These are phyloP conservation scores for Quaeritorhiza haematococci DNA, from an alignment of 371 early-diverging fungal species.

Conservation along the genomic window DNA sequence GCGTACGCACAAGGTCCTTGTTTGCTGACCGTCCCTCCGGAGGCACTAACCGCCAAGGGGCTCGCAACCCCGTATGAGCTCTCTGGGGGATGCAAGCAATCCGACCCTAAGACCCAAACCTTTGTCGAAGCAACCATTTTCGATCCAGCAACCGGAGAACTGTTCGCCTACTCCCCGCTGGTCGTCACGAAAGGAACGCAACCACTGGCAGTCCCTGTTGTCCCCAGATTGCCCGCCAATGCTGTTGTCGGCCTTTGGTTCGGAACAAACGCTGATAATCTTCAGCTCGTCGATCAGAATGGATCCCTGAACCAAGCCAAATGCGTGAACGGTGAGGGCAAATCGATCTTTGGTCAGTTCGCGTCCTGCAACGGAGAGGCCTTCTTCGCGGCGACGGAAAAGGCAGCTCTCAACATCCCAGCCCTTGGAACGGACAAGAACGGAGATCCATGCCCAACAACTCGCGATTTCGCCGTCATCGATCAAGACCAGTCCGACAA, in stretches of 20 bases:
- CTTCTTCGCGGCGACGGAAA: constrained; percentile 21
- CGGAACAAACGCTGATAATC: constrained; percentile 28
- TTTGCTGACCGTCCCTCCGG: constrained; percentile 1
- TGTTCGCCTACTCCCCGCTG: constrained; percentile 31
- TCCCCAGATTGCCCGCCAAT: constrained; percentile 21
- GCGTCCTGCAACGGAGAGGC: constrained; percentile 28
- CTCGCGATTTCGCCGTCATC: constrained; percentile 25
- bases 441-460: constrained; percentile 26
- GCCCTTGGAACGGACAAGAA: constrained; percentile 20
- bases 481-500: constrained; percentile 38
- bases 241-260: constrained; percentile 33
- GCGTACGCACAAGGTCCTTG: too few species aligned
- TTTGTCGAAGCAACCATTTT: constrained; percentile 29
- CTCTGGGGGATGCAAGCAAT: too few species aligned
- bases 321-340: constrained; percentile 23
- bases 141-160: constrained; percentile 15
- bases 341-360: constrained; percentile 27
- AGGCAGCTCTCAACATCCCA: constrained; percentile 11
- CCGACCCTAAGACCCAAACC: too few species aligned
- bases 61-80: constrained; percentile 19
- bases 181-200: constrained; percentile 21
- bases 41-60: constrained; percentile 16
- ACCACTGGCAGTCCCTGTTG: constrained; percentile 20
- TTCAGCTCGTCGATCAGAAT: constrained; percentile 19
- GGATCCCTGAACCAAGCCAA: constrained; percentile 15